Conservation (phyloP, 768 basidiomycete species). For the Phylloporus arenicola region DNA sequence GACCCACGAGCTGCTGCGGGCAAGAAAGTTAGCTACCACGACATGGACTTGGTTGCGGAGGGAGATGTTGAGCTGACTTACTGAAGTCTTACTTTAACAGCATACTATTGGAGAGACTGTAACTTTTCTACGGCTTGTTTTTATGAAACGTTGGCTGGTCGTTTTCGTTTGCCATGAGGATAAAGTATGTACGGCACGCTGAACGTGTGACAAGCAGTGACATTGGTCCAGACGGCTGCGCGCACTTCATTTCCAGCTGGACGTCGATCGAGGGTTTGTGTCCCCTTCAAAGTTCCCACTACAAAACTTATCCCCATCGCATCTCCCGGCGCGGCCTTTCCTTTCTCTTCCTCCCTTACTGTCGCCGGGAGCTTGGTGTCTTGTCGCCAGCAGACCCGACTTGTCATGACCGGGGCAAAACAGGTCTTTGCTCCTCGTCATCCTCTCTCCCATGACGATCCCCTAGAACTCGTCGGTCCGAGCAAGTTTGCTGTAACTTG, state of each 20-base stretch:
- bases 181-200: slow-evolving; percentile 6
- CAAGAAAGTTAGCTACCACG: slow-evolving; percentile 88
- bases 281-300: slow-evolving; percentile 10
- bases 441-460: slow-evolving; percentile 37
- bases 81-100: slow-evolving; percentile 24
- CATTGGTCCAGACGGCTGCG: slow-evolving; percentile 7
- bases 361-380: slow-evolving; percentile 15
- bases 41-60: slow-evolving; percentile 91
- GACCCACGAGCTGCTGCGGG: slow-evolving; percentile 89
- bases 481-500: slow-evolving; percentile 61
- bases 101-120: slow-evolving; percentile 21
- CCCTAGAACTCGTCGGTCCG: slow-evolving; percentile 43
- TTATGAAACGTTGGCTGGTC: slow-evolving; percentile 27
- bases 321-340: slow-evolving; percentile 26
- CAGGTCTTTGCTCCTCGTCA: slow-evolving; percentile 48
- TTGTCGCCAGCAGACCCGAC: slow-evolving; percentile 5
- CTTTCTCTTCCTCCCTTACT: slow-evolving; percentile 9
- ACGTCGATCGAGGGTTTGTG: slow-evolving; percentile 27
- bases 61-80: slow-evolving; percentile 58
- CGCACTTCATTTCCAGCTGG: slow-evolving; percentile 20
- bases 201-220: slow-evolving; percentile 26
- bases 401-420: slow-evolving; percentile 27
- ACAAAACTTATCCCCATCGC: slow-evolving; percentile 13
- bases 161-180: slow-evolving; percentile 24
- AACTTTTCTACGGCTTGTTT: slow-evolving; percentile 11